Percentiles rank a stretch among this genome's conserved stretches.
Conservation (phyloP, 1,284 basidiomycete genomes). For the Taiwanofungus camphoratus region DNA sequence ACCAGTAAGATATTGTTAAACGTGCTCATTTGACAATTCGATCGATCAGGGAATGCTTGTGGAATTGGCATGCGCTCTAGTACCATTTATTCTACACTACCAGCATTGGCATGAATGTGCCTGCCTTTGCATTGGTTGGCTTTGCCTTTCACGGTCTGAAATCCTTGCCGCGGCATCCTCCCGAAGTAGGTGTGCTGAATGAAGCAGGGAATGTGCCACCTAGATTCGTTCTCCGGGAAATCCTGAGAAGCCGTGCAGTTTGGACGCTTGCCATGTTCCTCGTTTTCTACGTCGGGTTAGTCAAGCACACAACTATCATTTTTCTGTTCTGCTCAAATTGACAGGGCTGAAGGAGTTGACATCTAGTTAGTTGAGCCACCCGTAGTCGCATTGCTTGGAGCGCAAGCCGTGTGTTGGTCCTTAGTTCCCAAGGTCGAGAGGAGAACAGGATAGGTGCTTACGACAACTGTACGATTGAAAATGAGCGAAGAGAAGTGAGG, state of each 20-base stretch:
- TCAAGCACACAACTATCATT: background rate
- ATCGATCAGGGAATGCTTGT: no score
- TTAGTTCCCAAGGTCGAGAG: constrained; percentile 22
- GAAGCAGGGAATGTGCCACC: constrained; percentile 4
- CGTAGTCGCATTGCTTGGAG: constrained; percentile 23
- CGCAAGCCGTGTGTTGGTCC: constrained; percentile 24
- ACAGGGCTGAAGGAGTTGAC: no score
- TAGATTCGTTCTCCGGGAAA: constrained; percentile 12
- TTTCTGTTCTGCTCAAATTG: no score
- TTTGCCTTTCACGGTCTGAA: constrained; percentile 23
- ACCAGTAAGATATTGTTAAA: constrained; percentile 25
- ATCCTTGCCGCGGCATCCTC: constrained; percentile 17
- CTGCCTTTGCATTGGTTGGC: constrained; percentile 21
- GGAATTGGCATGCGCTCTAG: no score
- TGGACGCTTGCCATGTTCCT: constrained; percentile 30
- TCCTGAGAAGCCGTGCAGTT: constrained; percentile 23
- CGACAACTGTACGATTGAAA: no score
- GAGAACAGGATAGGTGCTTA: constrained; percentile 10
- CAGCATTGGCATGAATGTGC: constrained; percentile 25
- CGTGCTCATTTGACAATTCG: no score
- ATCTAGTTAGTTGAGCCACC: constrained; percentile 30
- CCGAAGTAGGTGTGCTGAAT: constrained; percentile 5
- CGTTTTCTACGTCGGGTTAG: constrained; percentile 29
- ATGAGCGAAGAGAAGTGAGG: no score
- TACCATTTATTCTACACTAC: constrained; percentile 27